These are phyloP conservation scores for Cyphellophora attinorum DNA, from an alignment of 2,329 filamentous ascomycete genomes.

Conservation along the genomic window DNA sequence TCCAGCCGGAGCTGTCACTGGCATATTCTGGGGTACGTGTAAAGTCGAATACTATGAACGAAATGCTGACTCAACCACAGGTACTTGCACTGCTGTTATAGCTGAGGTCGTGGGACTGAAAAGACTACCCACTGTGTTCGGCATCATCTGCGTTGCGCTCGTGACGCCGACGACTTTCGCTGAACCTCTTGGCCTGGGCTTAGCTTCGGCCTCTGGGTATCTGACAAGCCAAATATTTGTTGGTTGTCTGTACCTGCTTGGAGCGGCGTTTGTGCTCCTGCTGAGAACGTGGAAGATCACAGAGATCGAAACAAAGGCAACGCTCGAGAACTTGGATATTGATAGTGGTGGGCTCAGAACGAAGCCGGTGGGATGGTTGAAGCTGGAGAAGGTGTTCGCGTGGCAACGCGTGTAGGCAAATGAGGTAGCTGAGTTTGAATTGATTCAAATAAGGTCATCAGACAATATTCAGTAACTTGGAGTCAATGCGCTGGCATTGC, in stretches of 20 bases:
- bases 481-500: no score
- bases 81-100: constrained; percentile 8
- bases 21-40: constrained; percentile 36
- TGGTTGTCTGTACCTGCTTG: constrained; percentile 13
- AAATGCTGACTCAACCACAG: no score
- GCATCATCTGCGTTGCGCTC: constrained; percentile 12
- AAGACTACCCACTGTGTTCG: constrained; percentile 12
- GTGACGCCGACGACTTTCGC: constrained; percentile 14
- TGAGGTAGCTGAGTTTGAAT: no score
- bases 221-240: constrained; percentile 14
- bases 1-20: constrained; percentile 32
- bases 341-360: no score
- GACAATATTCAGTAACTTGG: no score
- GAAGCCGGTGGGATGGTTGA: no score
- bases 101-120: constrained; percentile 14
- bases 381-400: no score
- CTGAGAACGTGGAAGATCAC: constrained; percentile 12
- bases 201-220: constrained; percentile 13
- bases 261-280: constrained; percentile 9
- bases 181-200: constrained; percentile 13
- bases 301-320: not conserved
- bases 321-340: no score
- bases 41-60: no score
- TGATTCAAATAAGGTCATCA: no score
- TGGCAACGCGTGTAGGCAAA: no score